Conservation (phyloP, 192 early-diverging fungal genomes). For the Coemansia sp. region DNA sequence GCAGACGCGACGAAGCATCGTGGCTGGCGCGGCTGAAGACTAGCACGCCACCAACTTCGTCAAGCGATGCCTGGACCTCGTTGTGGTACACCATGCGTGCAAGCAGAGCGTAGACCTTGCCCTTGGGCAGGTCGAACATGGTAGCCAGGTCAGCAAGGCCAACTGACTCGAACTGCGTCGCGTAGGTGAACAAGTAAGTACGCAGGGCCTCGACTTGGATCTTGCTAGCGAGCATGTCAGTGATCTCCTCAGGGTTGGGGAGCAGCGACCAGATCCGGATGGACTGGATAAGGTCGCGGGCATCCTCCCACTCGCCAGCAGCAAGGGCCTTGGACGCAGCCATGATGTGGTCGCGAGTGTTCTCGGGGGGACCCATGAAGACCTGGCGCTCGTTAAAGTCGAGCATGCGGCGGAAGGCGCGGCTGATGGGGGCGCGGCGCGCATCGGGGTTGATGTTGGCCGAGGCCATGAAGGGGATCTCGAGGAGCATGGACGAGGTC, state of each 20-base stretch:
- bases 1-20: constrained; percentile 69
- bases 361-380: constrained; percentile 97
- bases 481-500: constrained; percentile 95
- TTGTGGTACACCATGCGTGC: constrained; percentile 95
- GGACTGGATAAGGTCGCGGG: constrained; percentile 77
- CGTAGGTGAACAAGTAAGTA: constrained; percentile 94
- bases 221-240: constrained; percentile 85
- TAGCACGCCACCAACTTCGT: constrained; percentile 79
- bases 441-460: constrained; percentile 61
- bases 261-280: constrained; percentile 98
- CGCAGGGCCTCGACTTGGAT: constrained; percentile 97
- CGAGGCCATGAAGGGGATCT: constrained; percentile 94
- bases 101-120: constrained; percentile 72
- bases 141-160: constrained; percentile 76
- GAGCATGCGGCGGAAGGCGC: constrained; percentile 89
- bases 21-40: constrained; percentile 79
- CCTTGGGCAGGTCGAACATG: constrained; percentile 84
- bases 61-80: constrained; percentile 87
- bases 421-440: constrained; percentile 80
- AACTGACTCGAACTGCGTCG: constrained; percentile 88
- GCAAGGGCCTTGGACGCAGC: constrained; percentile 91
- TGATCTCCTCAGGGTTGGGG: constrained; percentile 75
- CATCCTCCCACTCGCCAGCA: constrained; percentile 91
- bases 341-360: constrained; percentile 99
- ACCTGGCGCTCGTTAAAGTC: constrained; percentile 96